Evolutionary conservation across 2,329 filamentous ascomycete genomes (phyloP).

Genomic region (Clonostachys solani): DNA sequence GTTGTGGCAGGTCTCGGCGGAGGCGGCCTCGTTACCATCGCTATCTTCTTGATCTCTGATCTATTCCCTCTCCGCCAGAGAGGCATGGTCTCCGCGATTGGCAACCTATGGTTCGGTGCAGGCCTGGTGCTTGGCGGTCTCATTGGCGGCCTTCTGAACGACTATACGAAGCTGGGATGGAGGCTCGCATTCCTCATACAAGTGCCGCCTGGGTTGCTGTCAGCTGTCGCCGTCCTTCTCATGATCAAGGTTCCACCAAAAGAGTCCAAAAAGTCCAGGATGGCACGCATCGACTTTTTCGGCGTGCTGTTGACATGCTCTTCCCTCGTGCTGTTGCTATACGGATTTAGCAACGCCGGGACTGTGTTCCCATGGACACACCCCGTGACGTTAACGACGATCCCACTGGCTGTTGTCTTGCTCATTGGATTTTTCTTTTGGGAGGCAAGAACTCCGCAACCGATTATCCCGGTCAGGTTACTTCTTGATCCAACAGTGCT

Average conservation of each 20-base stretch:
- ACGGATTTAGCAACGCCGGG: constrained; percentile 72
- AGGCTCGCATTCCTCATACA: constrained; percentile 34
- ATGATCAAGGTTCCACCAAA: constrained; percentile 67
- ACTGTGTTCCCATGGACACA: constrained; percentile 74
- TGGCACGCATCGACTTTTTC: constrained; percentile 69
- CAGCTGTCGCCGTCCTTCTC: constrained; percentile 56
- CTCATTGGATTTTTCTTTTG: constrained; percentile 60
- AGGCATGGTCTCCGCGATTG: neutral
- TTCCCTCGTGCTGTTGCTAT: constrained; percentile 62
- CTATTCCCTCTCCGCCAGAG: constrained; percentile 57
- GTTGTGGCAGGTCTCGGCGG: constrained; percentile 74
- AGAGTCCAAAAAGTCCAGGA: constrained; percentile 56
- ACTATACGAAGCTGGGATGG: constrained; percentile 42
- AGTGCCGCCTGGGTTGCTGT: constrained; percentile 68
- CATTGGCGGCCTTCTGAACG: constrained; percentile 46
- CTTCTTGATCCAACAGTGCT: constrained; percentile 66
- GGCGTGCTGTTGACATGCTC: constrained; percentile 58
- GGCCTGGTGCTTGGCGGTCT: neutral
- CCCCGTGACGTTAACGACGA: constrained; percentile 59
- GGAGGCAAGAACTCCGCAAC: constrained; percentile 63
- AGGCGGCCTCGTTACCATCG: constrained; percentile 64
- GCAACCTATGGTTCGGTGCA: neutral
- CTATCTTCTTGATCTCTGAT: constrained; percentile 58
- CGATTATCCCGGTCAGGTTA: constrained; percentile 72
- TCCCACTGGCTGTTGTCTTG: constrained; percentile 56